Evolutionary conservation across 2,329 filamentous ascomycete genomes (phyloP), one percentile per base, ranked within the genome.

Genomic region (Diaporthe sp.): DNA sequence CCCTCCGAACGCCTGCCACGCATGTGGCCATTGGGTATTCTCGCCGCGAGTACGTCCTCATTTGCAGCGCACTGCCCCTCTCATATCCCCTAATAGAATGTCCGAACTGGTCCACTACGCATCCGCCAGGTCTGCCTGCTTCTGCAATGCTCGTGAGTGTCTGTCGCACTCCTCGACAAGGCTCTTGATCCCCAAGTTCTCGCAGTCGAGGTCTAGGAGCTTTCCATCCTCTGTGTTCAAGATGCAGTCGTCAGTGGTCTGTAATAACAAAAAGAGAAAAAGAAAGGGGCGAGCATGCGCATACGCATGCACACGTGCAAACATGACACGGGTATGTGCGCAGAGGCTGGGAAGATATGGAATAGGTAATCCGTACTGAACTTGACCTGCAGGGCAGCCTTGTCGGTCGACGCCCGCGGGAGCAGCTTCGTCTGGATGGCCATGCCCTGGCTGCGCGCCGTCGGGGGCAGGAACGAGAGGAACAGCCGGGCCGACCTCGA

Each of bases 101-200:
- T 15, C 15, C 25, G 8, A 25, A 32, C 22, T 9, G 19, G 27
- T 25, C 32, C 25, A 17, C 17, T 73, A 75, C 39, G 74, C 79
- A 22, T 91, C 89, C 50, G 84, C 85, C 81, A 98, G 85, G 81
- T 97, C 96, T 79, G 95, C 94, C 84, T 94, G 91, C 82, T 97
- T 93, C 79, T 94, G 92, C 81, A 98, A 85, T 78, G 88, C 87
- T 78, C 97, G 90, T 68, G 95, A 98, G 85, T 98, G 95, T 80
- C 97, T 89, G 82, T 98, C 94, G 58, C 98, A 92, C 84, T 98
- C 95, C 82, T 95, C 94, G 73, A 96, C 89, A 27, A 98, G 90
- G 80, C 95, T 94, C 82, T 94, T 94, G 81, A 98, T 96, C 78
- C 92, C 93, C 85, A 96, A 88, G 83, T 93, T 93, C 78, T 94